Base-by-base conservation (phyloP, 306 rosid genomes). In the Sphenostylis stenocarpa region DNA sequence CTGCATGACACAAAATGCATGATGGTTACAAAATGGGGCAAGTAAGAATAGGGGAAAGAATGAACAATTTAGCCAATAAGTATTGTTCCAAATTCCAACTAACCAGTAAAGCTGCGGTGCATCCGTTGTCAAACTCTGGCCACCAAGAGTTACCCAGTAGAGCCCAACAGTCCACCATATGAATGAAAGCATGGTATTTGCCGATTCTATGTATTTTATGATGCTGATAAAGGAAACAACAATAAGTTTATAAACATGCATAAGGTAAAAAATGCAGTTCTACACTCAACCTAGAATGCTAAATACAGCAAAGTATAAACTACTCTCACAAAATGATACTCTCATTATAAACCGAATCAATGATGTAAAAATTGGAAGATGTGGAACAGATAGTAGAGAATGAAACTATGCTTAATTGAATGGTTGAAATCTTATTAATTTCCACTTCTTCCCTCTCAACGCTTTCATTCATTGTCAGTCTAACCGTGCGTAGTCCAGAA, bases 51-150 rank as follows among this genome's bases (percentile, higher is more conserved):
- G 23, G 13, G 20, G 15, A 29, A 16, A 56, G 57, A 75, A 9
- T 49, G 41, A 56, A 57, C 57, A 57, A 63, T 51, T 39, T 70
- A 55, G 57, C 41, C 56, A 16, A 66, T 53, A 81, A 15, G 67
- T 64, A 55, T 10, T 51, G 63, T 19, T 45, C 45, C 51, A 57
- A 45, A 80, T 58, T 67, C 26, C 31, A 56, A 89, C 91, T 56
- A 72, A 95, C 98, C 98, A 90, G 90, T 90, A 95, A 71, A 95
- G 86, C 58, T 73, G 90, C 78, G 97, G 97, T 26, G 96, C 83
- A 61, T 78, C 86, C 38, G 47, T 73, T 20, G 87, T 87, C 87
- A 93, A 84, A 73, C 75, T 76, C 73, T 85, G 85, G 70, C 96
- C 97, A 56, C 93, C 92, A 53, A 85, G 82, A 31, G 91, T 90